phyloP scores from a whole-genome alignment of 2,329 filamentous ascomycete genomes.

The Colletotrichum trifolii region DNA sequence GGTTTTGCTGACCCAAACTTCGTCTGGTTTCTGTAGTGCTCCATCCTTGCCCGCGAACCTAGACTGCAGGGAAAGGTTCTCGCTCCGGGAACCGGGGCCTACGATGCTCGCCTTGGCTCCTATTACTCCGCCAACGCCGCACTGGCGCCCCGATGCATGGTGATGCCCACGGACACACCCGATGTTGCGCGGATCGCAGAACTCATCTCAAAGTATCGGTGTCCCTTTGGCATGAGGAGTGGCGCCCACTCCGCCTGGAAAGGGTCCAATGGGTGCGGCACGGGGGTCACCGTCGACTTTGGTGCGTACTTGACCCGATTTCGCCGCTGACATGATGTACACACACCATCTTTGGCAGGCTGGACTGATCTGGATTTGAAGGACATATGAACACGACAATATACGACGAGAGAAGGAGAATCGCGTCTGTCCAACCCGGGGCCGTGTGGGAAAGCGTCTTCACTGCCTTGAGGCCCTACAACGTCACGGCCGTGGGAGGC shows the following conservation, averaged over 20 bases:
- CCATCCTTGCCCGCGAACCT: slow-evolving; percentile 37
- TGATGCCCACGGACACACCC: slow-evolving; percentile 26
- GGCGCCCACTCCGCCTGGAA: slow-evolving; percentile 43
- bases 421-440: slow-evolving; percentile 46
- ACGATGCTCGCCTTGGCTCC: slow-evolving; percentile 39
- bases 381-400: slow-evolving; percentile 45
- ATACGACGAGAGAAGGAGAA: slow-evolving; percentile 42
- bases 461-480: slow-evolving; percentile 36
- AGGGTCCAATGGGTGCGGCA: slow-evolving; percentile 39
- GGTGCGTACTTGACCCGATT: slow-evolving; percentile 20
- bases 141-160: slow-evolving; percentile 42
- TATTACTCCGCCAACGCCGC: slow-evolving; percentile 48
- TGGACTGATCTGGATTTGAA: not conserved
- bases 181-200: slow-evolving; percentile 38
- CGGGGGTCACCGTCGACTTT: slow-evolving; percentile 43
- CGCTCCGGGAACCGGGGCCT: slow-evolving; percentile 35
- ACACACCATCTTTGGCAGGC: slow-evolving; percentile 27
- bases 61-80: slow-evolving; percentile 42
- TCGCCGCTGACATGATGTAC: not conserved
- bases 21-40: slow-evolving; percentile 37
- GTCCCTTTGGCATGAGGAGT: slow-evolving; percentile 43
- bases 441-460: slow-evolving; percentile 43
- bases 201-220: slow-evolving; percentile 38
- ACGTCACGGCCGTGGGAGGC: slow-evolving; percentile 38
- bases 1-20: not conserved